Evolutionary conservation across 805 yeast species (phyloP), one percentile per base, ranked within the genome.

Genomic region (Kodamaea sagamina): DNA sequence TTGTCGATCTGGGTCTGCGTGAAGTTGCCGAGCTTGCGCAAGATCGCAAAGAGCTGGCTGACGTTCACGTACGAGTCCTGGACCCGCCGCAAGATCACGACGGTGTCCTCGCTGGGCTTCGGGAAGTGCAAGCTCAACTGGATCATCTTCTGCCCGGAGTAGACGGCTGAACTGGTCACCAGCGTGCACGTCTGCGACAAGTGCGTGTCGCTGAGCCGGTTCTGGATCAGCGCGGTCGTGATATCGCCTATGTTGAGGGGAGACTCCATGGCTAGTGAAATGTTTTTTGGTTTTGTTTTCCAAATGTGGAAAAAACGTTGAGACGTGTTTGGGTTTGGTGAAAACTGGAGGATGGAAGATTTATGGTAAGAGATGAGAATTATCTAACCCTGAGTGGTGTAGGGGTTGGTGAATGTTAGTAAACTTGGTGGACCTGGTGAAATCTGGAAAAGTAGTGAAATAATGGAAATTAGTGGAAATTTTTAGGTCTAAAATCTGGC

Each of bases 41-140:
- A 57, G 12, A 69, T 57, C n/a, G 49, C 50, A 43, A 71, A 60
- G 47, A 71, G 52, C 44, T 70, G 76, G 10, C 60, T 53, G 19
- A 68, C 53, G 49, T 71, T 71, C 32, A 71, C 55, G 46, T 61
- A 71, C 12, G 73, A 66, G 50, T 71, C 76, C 41, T 65, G 71
- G 15, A 69, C 71, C 16, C 74, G 55, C 50, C 76, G 59, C 46
- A 71, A 61, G 17, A 71, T 58, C 8, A 49, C 42, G 7, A 59
- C 38, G n/a, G 52, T 43, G 10, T 35, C 43, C 19, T 38, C 44
- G 13, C 17, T 13, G 13, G 11, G 19, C n/a, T 19, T 31, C 17
- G 39, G 44, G 43, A 50, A 39, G 27, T 36, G 45, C 11, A 67
- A 43, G 16, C 57, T 50, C 36, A 70, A 51, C 49, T 68, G 74